A percentile compares a stretch with the other conserved stretches of the same genome.
These are phyloP conservation scores for Pelargonium australe DNA, from an alignment of 441 rosid species.

Conservation along the genomic window DNA sequence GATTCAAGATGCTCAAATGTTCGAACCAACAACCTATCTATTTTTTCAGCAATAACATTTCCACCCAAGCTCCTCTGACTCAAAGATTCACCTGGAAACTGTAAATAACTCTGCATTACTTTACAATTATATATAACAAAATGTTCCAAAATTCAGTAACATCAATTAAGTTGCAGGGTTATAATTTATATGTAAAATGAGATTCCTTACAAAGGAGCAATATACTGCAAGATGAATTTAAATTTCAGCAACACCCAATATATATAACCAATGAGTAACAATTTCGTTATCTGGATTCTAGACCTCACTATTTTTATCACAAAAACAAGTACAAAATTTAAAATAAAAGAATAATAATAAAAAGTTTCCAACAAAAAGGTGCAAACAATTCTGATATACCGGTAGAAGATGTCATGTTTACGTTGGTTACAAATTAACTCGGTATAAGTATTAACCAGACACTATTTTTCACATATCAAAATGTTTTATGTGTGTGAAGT, in stretches of 20 bases:
- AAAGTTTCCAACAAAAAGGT: background rate
- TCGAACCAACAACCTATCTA: constrained; percentile 66
- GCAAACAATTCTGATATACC: background rate
- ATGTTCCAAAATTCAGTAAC: background rate
- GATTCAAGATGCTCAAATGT: constrained; percentile 76
- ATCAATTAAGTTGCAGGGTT: background rate
- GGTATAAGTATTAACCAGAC: background rate
- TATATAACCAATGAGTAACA: no score
- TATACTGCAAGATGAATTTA: no score
- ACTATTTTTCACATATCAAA: background rate
- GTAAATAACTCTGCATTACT: constrained; percentile 17
- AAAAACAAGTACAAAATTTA: no score
- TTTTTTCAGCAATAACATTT: constrained; percentile 47
- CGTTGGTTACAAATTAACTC: background rate
- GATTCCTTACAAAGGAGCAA: background rate
- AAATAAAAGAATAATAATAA: no score
- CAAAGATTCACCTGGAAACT: constrained; percentile 40
- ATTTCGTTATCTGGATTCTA: no score
- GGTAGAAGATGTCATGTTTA: background rate
- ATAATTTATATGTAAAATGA: background rate
- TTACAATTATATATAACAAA: constrained; percentile 10
- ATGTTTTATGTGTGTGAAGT: background rate
- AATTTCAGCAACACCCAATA: no score
- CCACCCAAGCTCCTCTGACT: constrained; percentile 41
- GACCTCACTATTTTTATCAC: no score